These are phyloP conservation scores for Pleurotus tuber-regium DNA, from an alignment of 768 basidiomycete species.

Conservation along the genomic window DNA sequence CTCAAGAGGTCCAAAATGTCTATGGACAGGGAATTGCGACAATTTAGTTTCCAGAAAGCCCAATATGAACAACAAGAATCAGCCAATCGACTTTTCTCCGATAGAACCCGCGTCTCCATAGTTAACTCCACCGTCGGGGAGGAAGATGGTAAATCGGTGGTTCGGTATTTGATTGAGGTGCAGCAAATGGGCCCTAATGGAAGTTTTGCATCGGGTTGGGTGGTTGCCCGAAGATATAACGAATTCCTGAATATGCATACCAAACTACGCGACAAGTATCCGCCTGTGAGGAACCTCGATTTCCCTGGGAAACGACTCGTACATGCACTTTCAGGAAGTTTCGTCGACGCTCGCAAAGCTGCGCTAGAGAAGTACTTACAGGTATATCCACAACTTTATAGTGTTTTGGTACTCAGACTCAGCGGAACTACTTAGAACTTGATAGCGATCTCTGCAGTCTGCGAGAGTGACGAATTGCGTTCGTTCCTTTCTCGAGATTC, in stretches of 20 bases:
- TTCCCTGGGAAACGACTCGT: slow-evolving; percentile 95
- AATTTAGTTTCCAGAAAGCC: slow-evolving; percentile 83
- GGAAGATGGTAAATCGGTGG: slow-evolving; percentile 86
- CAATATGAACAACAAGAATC: slow-evolving; percentile 94
- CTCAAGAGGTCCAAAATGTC: slow-evolving; percentile 80
- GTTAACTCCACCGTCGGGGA: slow-evolving; percentile 80
- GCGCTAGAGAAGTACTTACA: slow-evolving; percentile 91
- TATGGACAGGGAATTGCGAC: slow-evolving; percentile 78
- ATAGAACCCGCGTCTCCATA: slow-evolving; percentile 82
- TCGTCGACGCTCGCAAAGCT: slow-evolving; percentile 76
- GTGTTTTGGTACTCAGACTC: too few relatives aligned
- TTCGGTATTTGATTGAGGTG: slow-evolving; percentile 89
- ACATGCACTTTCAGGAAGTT: slow-evolving; percentile 79
- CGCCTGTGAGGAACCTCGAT: slow-evolving; percentile 67
- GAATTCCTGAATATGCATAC: slow-evolving; percentile 92
- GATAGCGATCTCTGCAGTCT: slow-evolving; percentile 70
- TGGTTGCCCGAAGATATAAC: slow-evolving; percentile 90
- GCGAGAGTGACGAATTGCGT: slow-evolving; percentile 79
- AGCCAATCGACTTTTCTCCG: slow-evolving; percentile 84
- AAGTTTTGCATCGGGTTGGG: slow-evolving; percentile 83
- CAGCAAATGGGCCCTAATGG: slow-evolving; percentile 84
- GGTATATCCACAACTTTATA: too few relatives aligned
- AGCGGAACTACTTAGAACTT: slow-evolving; percentile 64
- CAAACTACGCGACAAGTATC: slow-evolving; percentile 75
- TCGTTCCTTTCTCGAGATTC: slow-evolving; percentile 87